Percentiles rank a stretch among this genome's conserved stretches.
Evolutionary conservation across 202 grass and related monocot species (phyloP).

Genomic region (Schoenoplectus tabernaemontani): DNA sequence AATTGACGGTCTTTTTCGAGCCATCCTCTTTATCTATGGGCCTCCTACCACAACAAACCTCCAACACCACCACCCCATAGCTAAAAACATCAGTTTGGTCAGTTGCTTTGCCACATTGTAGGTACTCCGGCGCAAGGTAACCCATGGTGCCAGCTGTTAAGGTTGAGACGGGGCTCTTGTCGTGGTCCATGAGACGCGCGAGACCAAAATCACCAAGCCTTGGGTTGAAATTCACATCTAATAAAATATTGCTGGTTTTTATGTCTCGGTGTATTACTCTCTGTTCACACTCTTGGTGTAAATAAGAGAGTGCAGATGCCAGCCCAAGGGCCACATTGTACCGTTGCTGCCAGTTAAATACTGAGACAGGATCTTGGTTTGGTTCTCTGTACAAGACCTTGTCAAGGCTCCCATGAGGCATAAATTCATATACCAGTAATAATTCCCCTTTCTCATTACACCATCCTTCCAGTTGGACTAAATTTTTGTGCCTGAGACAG

Average conservation of each 20-base stretch:
- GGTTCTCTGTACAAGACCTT: conserved; percentile 58
- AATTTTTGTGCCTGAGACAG: conserved; percentile 84
- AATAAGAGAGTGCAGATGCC: conserved; percentile 68
- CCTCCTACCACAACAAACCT: conserved; percentile 78
- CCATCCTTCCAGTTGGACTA: conserved; percentile 77
- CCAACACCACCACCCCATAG: conserved; percentile 78
- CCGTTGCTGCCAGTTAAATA: conserved; percentile 52
- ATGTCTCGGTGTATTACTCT: conserved; percentile 84
- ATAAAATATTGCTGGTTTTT: conserved; percentile 82
- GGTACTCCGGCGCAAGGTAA: conserved; percentile 87
- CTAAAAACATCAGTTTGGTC: conserved; percentile 93
- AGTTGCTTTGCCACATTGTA: conserved; percentile 85
- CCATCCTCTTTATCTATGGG: conserved; percentile 57
- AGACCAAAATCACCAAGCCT: conserved; percentile 85
- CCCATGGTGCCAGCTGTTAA: conserved; percentile 93
- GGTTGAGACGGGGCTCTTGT: conserved; percentile 77
- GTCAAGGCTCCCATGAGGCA: conserved; percentile 61
- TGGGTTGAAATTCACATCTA: conserved; percentile 61
- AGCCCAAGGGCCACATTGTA: conserved; percentile 56
- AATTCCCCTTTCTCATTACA: conserved; percentile 76
- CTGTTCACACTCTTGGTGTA: conserved; percentile 89
- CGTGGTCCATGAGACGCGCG: conserved; percentile 73
- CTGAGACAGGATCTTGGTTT: conserved; percentile 12
- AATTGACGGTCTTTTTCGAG: conserved; percentile 43
- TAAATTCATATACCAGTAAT: conserved; percentile 51